Percentiles rank a stretch among this genome's conserved stretches.
phyloP scores from a whole-genome alignment of 192 early-diverging fungal species.

The Dispira simplex region DNA sequence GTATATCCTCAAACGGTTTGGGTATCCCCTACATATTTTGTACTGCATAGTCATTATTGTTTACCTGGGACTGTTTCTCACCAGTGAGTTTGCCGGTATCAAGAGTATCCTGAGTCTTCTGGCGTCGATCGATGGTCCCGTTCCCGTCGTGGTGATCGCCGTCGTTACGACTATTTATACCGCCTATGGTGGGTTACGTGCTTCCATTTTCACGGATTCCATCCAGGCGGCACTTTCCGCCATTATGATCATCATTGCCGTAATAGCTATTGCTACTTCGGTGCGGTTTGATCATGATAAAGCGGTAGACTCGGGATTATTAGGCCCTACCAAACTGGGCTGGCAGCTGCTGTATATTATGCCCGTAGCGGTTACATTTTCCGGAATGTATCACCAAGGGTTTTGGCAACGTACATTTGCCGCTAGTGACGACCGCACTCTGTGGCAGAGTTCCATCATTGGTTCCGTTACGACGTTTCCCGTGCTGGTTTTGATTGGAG shows the following conservation, averaged over 20 bases:
- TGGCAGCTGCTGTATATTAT: conserved; percentile 46
- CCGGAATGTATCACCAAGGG: conserved; percentile 51
- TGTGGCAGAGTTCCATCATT: conserved; percentile 34
- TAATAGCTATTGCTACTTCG: conserved; percentile 33
- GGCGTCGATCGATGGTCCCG: conserved; percentile 35
- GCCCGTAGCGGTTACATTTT: conserved; percentile 38
- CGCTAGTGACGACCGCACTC: conserved; percentile 40
- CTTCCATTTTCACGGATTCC: conserved; percentile 46
- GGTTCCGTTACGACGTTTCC: conserved; percentile 37
- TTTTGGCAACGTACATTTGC: conserved; percentile 64
- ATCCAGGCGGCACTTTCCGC: conserved; percentile 39
- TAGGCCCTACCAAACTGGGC: conserved; percentile 45
- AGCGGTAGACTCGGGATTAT: conserved; percentile 30
- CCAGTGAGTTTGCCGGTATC: conserved; percentile 51
- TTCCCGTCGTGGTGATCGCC: conserved; percentile 38
- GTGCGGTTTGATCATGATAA: conserved; percentile 30
- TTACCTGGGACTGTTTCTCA: conserved; percentile 42
- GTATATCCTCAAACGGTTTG: conserved; percentile 45
- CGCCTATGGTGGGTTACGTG: conserved; percentile 46
- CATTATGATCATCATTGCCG: conserved; percentile 32
- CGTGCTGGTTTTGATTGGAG: conserved; percentile 38
- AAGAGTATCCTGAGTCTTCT: conserved; percentile 35
- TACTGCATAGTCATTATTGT: conserved; percentile 40
- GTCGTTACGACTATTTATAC: conserved; percentile 52
- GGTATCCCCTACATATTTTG: conserved; percentile 36